phyloP scores from a whole-genome alignment of 169 alveolate genomes.

The Plasmodium vinckei region DNA sequence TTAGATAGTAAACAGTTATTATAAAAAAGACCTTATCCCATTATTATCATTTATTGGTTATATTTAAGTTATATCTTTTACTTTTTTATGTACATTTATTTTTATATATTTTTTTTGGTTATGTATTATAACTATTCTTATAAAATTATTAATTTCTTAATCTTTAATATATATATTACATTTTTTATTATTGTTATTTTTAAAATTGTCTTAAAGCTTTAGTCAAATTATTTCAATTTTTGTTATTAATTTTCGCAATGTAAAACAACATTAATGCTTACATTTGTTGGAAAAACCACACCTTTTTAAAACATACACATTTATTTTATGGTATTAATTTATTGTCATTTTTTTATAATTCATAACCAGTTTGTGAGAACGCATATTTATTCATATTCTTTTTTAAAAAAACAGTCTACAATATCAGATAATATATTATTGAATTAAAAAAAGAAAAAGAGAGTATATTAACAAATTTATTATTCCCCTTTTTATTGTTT shows the following conservation, averaged over 20 bases:
- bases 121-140: not conserved
- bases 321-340: not conserved
- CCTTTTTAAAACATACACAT: constrained; percentile 5
- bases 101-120: constrained; percentile 15
- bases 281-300: constrained; percentile 5
- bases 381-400: not conserved
- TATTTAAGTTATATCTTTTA: constrained; percentile 1
- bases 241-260: constrained; percentile 3
- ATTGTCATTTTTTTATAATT: constrained; percentile 11
- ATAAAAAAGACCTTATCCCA: not conserved
- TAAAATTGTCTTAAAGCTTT: not conserved
- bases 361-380: constrained; percentile 11
- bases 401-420: constrained; percentile 4
- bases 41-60: not conserved
- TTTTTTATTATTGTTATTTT: constrained; percentile 1
- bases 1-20: constrained; percentile 25
- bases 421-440: not conserved
- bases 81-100: not conserved
- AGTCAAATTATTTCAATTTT: not conserved
- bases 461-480: constrained; percentile 14
- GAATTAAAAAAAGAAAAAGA: constrained; percentile 9
- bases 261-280: constrained; percentile 7
- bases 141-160: not conserved
- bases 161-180: constrained; percentile 2
- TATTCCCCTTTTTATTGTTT: constrained; percentile 16